These are phyloP conservation scores for Phlyctochytrium arcticum DNA, from an alignment of 192 early-diverging fungal species.

Conservation along the genomic window DNA sequence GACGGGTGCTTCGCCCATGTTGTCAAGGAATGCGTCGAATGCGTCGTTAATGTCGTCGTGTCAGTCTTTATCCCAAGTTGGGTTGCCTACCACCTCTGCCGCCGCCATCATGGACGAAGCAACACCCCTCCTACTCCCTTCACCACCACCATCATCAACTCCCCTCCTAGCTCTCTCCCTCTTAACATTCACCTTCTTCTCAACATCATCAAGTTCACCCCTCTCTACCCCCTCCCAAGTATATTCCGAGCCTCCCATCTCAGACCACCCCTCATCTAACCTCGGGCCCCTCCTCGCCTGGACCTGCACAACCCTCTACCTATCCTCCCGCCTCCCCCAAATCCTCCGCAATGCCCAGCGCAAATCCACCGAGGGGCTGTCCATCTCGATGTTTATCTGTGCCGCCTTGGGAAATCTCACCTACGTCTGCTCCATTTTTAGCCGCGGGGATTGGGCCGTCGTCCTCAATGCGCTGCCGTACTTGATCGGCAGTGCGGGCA, in stretches of 20 bases:
- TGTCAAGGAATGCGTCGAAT: no score
- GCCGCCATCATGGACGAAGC: no score
- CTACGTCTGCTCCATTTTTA: slow-evolving; percentile 53
- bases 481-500: slow-evolving; percentile 27
- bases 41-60: no score
- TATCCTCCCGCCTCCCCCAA: slow-evolving; percentile 71
- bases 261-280: no score
- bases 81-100: no score
- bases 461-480: slow-evolving; percentile 26
- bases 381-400: slow-evolving; percentile 69
- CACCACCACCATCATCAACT: no score
- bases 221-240: not conserved
- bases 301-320: slow-evolving; percentile 61
- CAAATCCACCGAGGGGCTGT: slow-evolving; percentile 67
- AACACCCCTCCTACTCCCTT: no score
- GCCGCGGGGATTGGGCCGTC: no score
- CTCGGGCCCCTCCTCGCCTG: slow-evolving; percentile 65
- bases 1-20: no score
- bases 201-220: not conserved
- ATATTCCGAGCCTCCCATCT: not conserved
- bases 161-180: not conserved
- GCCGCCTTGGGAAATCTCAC: slow-evolving; percentile 66
- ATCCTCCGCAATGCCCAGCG: slow-evolving; percentile 62
- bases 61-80: no score
- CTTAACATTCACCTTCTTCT: not conserved